Evolutionary conservation across 2,329 filamentous ascomycete genomes (phyloP).

Genomic region (Cadophora sp.): DNA sequence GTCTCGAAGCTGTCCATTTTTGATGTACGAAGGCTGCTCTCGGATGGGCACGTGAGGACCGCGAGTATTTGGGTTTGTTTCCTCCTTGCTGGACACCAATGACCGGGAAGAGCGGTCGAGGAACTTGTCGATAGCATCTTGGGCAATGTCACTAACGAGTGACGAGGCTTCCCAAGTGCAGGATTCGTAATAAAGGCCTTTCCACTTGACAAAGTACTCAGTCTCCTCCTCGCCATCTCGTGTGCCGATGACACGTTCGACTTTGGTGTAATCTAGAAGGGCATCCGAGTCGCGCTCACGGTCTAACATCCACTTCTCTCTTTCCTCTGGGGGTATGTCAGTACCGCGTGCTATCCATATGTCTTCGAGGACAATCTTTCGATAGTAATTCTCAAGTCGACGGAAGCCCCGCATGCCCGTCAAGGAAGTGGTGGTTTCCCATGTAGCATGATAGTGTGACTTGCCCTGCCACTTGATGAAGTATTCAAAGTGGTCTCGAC

Average conservation of each 20-base stretch:
- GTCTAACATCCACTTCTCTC: slow-evolving; percentile 94
- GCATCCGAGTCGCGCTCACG: slow-evolving; percentile 90
- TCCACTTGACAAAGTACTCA: slow-evolving; percentile 98
- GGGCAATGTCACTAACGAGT: slow-evolving; percentile 78
- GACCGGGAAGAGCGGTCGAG: slow-evolving; percentile 82
- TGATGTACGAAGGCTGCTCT: slow-evolving; percentile 85
- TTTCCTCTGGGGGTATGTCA: slow-evolving; percentile 81
- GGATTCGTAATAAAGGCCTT: slow-evolving; percentile 88
- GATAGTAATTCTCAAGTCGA: slow-evolving; percentile 94
- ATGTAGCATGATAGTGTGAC: slow-evolving; percentile 94
- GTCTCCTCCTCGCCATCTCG: slow-evolving; percentile 79
- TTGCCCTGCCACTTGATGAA: slow-evolving; percentile 97
- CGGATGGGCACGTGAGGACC: slow-evolving; percentile 73
- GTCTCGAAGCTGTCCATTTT: slow-evolving; percentile 82
- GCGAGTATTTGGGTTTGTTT: slow-evolving; percentile 78
- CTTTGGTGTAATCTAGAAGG: slow-evolving; percentile 86
- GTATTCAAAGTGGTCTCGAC: slow-evolving; percentile 82
- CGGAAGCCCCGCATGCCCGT: slow-evolving; percentile 82
- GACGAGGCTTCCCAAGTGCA: slow-evolving; percentile 91
- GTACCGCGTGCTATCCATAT: slow-evolving; percentile 77
- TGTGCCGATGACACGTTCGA: slow-evolving; percentile 89
- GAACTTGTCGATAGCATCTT: slow-evolving; percentile 90
- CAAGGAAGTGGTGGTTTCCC: slow-evolving; percentile 82
- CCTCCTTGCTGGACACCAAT: slow-evolving; percentile 79
- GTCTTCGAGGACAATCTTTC: slow-evolving; percentile 81